Percentiles rank a stretch among this genome's conserved stretches.
These are phyloP conservation scores for Globisporangium apiculatum DNA, from an alignment of 352 stramenopile genomes.

Conservation along the genomic window DNA sequence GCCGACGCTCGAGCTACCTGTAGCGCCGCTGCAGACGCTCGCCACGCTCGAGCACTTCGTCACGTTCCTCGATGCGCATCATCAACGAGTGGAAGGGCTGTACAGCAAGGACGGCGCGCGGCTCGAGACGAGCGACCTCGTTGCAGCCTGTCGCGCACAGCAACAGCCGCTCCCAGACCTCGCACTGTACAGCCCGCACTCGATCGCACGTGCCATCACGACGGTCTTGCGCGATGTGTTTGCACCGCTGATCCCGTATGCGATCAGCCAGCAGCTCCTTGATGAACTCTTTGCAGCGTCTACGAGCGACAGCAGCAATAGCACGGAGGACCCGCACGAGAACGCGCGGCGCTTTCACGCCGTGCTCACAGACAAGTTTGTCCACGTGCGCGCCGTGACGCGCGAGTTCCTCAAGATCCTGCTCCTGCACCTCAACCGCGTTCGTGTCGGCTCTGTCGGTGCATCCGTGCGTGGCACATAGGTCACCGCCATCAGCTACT, in stretches of 20 bases:
- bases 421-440: constrained; percentile 37
- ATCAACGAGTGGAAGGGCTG: constrained; percentile 36
- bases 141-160: constrained; percentile 10
- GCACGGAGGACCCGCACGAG: background rate
- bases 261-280: constrained; percentile 27
- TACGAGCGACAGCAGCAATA: background rate
- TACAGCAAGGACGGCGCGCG: constrained; percentile 28
- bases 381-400: constrained; percentile 22
- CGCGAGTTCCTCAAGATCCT: constrained; percentile 46
- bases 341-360: constrained; percentile 4
- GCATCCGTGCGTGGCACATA: too few species aligned
- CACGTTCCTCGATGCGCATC: constrained; percentile 35
- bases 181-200: constrained; percentile 29
- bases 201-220: constrained; percentile 36
- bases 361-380: constrained; percentile 21
- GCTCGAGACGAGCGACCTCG: constrained; percentile 20
- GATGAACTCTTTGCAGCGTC: constrained; percentile 11
- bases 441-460: constrained; percentile 9
- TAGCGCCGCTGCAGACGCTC: constrained; percentile 29
- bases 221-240: constrained; percentile 33
- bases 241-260: constrained; percentile 32
- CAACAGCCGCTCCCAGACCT: constrained; percentile 26
- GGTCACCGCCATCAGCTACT: too few species aligned
- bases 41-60: constrained; percentile 30
- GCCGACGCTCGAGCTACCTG: background rate